phyloP scores from a whole-genome alignment of 1,284 basidiomycete species.

The Thelephora terrestris region DNA sequence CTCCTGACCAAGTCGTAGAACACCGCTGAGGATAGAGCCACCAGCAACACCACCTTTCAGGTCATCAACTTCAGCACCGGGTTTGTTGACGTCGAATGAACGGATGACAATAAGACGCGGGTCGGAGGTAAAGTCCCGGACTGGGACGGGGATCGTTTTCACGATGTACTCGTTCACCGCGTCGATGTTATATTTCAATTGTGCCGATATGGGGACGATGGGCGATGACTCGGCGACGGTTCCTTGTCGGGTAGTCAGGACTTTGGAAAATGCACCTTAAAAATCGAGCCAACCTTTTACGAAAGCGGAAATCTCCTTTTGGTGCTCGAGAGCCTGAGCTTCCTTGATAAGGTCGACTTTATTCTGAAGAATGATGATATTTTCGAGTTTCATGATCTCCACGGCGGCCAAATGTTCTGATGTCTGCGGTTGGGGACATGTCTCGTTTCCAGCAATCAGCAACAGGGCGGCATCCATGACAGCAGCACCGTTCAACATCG shows the following conservation, averaged over 20 bases:
- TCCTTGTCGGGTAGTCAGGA: conserved; percentile 35
- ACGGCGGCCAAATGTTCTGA: conserved; percentile 97
- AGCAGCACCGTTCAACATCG: conserved; percentile 99
- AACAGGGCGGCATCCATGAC: conserved; percentile 98
- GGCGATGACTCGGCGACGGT: conserved; percentile 96
- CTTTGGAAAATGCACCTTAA: neutral
- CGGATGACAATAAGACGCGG: conserved; percentile 96
- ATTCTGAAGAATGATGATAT: conserved; percentile 98
- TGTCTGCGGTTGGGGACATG: conserved; percentile 98
- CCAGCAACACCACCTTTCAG: conserved; percentile 98
- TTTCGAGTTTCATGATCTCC: conserved; percentile 98
- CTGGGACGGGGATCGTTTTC: conserved; percentile 90
- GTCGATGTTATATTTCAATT: conserved; percentile 98
- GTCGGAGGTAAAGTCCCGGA: conserved; percentile 86
- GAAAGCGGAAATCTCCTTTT: conserved; percentile 87
- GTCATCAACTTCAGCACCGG: conserved; percentile 93
- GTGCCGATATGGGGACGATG: conserved; percentile 97
- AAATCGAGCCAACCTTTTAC: conserved; percentile 63
- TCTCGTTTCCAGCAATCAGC: conserved; percentile 94
- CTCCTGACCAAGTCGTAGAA: conserved; percentile 85
- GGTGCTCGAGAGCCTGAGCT: conserved; percentile 83
- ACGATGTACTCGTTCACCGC: conserved; percentile 99
- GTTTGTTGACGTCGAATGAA: conserved; percentile 99
- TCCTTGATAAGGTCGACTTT: conserved; percentile 96
- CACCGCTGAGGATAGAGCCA: conserved; percentile 90